phyloP scores from a whole-genome alignment of 2,329 filamentous ascomycete genomes.

The Aspergillus sp. region DNA sequence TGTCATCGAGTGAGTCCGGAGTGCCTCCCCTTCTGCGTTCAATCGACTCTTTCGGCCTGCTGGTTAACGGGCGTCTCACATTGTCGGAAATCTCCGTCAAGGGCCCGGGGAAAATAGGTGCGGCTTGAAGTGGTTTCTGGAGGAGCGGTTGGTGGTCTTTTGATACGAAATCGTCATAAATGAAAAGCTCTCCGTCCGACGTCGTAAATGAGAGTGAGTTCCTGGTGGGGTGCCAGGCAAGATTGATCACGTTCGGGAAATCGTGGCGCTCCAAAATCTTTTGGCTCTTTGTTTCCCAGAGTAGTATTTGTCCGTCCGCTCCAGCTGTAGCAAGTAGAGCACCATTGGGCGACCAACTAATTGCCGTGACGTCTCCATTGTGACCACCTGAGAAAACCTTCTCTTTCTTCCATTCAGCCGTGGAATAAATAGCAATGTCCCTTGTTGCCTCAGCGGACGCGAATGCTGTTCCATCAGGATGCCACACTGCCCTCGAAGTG shows the following conservation, averaged over 20 bases:
- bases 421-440: conserved; percentile 82
- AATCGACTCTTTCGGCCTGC: conserved; percentile 50
- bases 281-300: conserved; percentile 91
- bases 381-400: conserved; percentile 72
- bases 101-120: conserved; percentile 80
- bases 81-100: conserved; percentile 64
- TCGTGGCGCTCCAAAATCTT: conserved; percentile 70
- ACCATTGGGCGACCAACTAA: conserved; percentile 93
- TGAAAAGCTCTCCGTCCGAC: conserved; percentile 86
- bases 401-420: conserved; percentile 82
- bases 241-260: conserved; percentile 74
- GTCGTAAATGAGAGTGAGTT: conserved; percentile 91
- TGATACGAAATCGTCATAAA: conserved; percentile 58
- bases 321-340: conserved; percentile 66
- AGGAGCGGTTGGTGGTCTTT: conserved; percentile 44
- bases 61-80: conserved; percentile 48
- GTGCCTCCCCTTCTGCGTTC: conserved; percentile 55
- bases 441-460: conserved; percentile 74
- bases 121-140: conserved; percentile 57
- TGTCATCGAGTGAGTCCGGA: conserved; percentile 71
- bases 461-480: conserved; percentile 89
- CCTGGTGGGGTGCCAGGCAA: conserved; percentile 83
- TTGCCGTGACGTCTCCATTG: conserved; percentile 72
- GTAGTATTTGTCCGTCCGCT: conserved; percentile 42
- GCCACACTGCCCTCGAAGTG: conserved; percentile 74